A percentile compares a stretch with the other conserved stretches of the same genome.
These are phyloP conservation scores for Dactylellina parvicollis DNA, from an alignment of 2,329 filamentous ascomycete species.

Conservation along the genomic window DNA sequence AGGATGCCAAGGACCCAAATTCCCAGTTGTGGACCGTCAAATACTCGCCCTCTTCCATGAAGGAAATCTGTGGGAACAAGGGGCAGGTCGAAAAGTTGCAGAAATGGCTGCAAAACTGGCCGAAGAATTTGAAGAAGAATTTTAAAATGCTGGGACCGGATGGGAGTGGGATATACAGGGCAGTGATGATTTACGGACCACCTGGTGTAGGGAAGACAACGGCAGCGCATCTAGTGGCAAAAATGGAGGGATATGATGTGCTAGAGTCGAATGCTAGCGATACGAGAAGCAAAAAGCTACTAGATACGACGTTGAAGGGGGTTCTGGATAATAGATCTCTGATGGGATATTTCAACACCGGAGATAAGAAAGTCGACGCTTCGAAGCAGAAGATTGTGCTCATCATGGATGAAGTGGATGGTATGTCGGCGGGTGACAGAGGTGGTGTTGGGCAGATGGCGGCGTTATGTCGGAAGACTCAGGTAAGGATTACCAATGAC, in stretches of 20 bases:
- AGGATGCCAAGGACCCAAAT: constrained; percentile 63
- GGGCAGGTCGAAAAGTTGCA: constrained; percentile 87
- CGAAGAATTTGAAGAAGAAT: constrained; percentile 77
- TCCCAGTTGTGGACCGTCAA: constrained; percentile 90
- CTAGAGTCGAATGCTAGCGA: constrained; percentile 97
- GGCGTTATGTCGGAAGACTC: constrained; percentile 90
- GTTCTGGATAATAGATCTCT: constrained; percentile 94
- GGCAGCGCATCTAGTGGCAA: constrained; percentile 91
- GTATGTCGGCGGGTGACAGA: constrained; percentile 96
- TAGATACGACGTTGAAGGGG: constrained; percentile 86
- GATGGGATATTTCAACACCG: constrained; percentile 86
- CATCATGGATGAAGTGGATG: constrained; percentile 99
- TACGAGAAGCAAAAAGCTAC: constrained; percentile 91
- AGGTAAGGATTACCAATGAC: constrained; percentile 24
- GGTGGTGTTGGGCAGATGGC: constrained; percentile 94
- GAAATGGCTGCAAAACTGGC: constrained; percentile 84
- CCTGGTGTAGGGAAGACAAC: constrained; percentile 98
- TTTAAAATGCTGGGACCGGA: constrained; percentile 87
- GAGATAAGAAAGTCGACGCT: constrained; percentile 80
- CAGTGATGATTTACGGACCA: constrained; percentile 94
- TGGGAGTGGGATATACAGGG: constrained; percentile 81
- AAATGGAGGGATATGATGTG: constrained; percentile 90
- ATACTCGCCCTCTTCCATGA: constrained; percentile 85
- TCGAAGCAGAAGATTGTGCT: constrained; percentile 92
- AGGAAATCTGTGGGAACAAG: constrained; percentile 96